phyloP scores from a whole-genome alignment of 345 rosid species.

The Eucalyptus caleyi region DNA sequence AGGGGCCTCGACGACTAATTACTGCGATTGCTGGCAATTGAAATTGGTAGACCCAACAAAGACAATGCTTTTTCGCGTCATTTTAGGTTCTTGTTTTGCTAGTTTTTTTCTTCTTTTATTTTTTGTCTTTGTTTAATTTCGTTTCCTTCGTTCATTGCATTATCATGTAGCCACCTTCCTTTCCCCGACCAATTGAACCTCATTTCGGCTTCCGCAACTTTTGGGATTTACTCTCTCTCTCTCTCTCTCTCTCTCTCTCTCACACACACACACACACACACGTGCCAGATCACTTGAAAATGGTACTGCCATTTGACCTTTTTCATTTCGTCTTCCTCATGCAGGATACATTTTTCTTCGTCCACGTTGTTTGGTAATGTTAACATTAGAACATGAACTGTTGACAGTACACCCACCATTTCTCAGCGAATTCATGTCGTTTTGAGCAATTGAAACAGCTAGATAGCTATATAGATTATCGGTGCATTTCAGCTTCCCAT shows the following conservation, averaged over 20 bases:
- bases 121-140: background rate
- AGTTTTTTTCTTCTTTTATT: background rate
- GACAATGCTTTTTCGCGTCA: background rate
- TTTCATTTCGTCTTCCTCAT: background rate
- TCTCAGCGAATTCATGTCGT: background rate
- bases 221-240: background rate
- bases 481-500: background rate
- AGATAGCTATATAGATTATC: background rate
- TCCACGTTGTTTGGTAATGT: background rate
- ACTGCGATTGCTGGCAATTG: background rate
- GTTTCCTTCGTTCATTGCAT: background rate
- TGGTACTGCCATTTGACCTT: background rate
- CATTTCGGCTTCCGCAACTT: background rate
- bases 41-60: background rate
- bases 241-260: too few relatives aligned
- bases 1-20: background rate
- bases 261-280: too few relatives aligned
- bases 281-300: background rate
- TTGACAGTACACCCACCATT: background rate
- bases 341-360: background rate
- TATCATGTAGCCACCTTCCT: background rate
- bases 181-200: background rate
- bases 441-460: background rate
- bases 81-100: background rate
- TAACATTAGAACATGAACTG: background rate